Percentiles rank a stretch among this genome's conserved stretches.
Evolutionary conservation across 2,329 filamentous ascomycete species (phyloP).

Genomic region (Lachnellula willkommii): DNA sequence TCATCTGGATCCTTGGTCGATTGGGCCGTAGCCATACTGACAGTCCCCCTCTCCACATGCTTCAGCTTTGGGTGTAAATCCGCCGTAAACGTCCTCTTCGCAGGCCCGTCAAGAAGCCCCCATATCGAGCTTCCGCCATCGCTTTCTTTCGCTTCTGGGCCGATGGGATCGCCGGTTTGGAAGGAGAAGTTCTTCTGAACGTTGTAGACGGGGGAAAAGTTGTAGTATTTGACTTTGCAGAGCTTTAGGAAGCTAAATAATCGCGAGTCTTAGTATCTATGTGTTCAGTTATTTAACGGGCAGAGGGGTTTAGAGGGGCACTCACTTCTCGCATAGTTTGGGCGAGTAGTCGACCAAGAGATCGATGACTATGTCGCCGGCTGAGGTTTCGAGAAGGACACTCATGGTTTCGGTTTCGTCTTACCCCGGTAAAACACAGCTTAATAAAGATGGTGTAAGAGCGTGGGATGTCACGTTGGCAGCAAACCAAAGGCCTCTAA

Average conservation of each 20-base stretch:
- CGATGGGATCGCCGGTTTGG: conserved; percentile 90
- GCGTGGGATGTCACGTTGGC: not conserved
- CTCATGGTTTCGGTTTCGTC: conserved; percentile 58
- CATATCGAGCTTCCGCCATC: conserved; percentile 93
- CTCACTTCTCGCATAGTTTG: conserved; percentile 91
- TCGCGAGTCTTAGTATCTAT: conserved; percentile 44
- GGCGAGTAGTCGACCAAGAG: conserved; percentile 84
- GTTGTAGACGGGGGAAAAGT: conserved; percentile 87
- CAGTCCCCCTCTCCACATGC: conserved; percentile 81
- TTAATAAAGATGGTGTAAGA: not conserved
- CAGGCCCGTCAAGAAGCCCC: conserved; percentile 67
- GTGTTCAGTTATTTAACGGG: conserved; percentile 45
- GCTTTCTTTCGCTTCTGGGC: conserved; percentile 74
- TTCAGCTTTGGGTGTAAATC: conserved; percentile 82
- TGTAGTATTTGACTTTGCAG: conserved; percentile 99
- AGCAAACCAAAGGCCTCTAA: not conserved
- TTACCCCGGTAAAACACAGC: not conserved
- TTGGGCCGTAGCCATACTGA: conserved; percentile 94
- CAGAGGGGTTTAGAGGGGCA: conserved; percentile 22
- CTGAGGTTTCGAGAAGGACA: conserved; percentile 86
- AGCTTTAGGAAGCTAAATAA: conserved; percentile 84
- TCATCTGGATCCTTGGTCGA: conserved; percentile 71
- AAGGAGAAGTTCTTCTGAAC: conserved; percentile 95
- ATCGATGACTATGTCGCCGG: conserved; percentile 92
- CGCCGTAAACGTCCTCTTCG: conserved; percentile 74